phyloP scores from a whole-genome alignment of 371 early-diverging fungal genomes.

The Mucor lusitanicus region DNA sequence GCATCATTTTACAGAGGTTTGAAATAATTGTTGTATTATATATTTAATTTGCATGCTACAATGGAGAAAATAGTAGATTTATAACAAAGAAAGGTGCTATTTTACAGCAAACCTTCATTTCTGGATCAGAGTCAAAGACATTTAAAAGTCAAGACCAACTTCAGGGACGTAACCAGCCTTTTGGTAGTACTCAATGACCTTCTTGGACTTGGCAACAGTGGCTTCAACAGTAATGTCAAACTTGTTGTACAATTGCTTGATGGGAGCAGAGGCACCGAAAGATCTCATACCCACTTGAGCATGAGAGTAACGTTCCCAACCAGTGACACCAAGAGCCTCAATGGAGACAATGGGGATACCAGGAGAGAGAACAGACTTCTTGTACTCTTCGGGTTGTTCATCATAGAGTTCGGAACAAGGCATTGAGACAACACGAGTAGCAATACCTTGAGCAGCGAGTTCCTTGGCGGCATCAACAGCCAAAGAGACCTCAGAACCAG shows the following conservation, averaged over 20 bases:
- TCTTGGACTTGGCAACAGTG: conserved; percentile 78
- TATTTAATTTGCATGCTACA: conserved; percentile 3
- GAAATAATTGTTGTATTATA: too few relatives aligned
- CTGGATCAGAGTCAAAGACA: background rate
- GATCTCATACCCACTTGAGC: conserved; percentile 91
- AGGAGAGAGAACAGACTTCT: conserved; percentile 76
- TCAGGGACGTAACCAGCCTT: conserved; percentile 53
- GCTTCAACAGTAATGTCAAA: conserved; percentile 82
- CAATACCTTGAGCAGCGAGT: conserved; percentile 60
- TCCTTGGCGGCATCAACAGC: conserved; percentile 83
- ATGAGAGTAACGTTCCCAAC: conserved; percentile 96
- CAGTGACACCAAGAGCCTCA: conserved; percentile 94
- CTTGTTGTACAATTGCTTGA: conserved; percentile 76
- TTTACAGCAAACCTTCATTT: background rate
- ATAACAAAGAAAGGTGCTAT: background rate
- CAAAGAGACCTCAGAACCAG: conserved; percentile 96
- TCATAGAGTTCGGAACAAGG: conserved; percentile 96
- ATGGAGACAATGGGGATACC: conserved; percentile 86
- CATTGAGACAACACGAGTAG: conserved; percentile 93
- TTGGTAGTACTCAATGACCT: conserved; percentile 77
- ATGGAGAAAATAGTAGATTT: background rate
- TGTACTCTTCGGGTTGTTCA: conserved; percentile 88
- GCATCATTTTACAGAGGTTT: too few relatives aligned
- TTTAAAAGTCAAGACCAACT: conserved; percentile 43
- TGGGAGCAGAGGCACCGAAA: conserved; percentile 95